A percentile compares a stretch with the other conserved stretches of the same genome.
phyloP scores from a whole-genome alignment of 176 grass and related monocot species.

The Thalia dealbata region DNA sequence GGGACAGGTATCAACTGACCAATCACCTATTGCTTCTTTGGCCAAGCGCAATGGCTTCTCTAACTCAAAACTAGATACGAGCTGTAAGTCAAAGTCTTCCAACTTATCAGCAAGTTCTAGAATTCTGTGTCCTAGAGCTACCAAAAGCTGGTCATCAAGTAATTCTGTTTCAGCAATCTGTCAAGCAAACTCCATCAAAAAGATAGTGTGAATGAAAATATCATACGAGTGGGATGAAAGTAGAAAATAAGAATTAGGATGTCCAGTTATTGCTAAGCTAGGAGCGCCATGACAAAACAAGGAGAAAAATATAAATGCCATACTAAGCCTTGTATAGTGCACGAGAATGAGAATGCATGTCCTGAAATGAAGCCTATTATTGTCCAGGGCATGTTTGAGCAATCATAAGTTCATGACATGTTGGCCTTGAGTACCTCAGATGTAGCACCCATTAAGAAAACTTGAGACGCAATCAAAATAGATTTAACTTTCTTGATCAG shows the following conservation, averaged over 20 bases:
- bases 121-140: slow-evolving; percentile 96
- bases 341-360: neutral
- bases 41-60: slow-evolving; percentile 71
- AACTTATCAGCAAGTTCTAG: slow-evolving; percentile 82
- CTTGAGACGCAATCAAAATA: neutral
- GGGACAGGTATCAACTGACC: slow-evolving; percentile 32
- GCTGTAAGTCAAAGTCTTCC: slow-evolving; percentile 83
- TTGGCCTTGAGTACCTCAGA: neutral
- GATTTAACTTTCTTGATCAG: neutral
- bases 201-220: neutral
- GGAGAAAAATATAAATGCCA: neutral
- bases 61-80: slow-evolving; percentile 77
- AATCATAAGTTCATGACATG: neutral
- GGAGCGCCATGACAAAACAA: neutral
- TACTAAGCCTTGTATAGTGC: neutral
- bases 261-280: neutral
- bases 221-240: neutral
- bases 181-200: neutral
- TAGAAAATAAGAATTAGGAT: neutral
- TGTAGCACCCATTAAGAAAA: neutral
- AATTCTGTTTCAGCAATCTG: slow-evolving; percentile 96
- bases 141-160: slow-evolving; percentile 82
- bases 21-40: slow-evolving; percentile 85
- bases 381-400: neutral
- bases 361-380: neutral